Base-by-base conservation (phyloP, 2,329 filamentous ascomycete species). In the Malbranchea zuffiana region DNA sequence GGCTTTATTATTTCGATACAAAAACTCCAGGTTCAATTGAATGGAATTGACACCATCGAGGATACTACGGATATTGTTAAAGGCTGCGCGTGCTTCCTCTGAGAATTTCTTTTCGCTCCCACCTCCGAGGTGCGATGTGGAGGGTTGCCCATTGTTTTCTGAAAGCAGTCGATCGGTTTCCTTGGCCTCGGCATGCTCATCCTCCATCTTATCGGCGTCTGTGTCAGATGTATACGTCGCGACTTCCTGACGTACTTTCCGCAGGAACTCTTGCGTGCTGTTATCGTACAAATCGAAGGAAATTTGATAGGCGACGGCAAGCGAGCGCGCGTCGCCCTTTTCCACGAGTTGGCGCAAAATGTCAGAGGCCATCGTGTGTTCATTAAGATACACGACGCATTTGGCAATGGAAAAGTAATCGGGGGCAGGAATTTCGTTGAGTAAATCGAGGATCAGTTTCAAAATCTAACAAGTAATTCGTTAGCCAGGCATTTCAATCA, bases 281-380 rank as follows among this genome's bases (percentile, higher is more conserved):
- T 98, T 98, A 63, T 98, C 90, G 61, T 95, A 96, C 4, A 98
- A 71, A 53, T 98, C 90, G 53, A 98, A 98, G 1, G 88, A 90
- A 40, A 98, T 93, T 58, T 98, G 90, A 59, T 96, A 98, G 12
- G 90, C 90, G 33, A 84, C 80, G 13, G 87, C 82, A 11, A 84
- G 74, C 0, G 85, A 86, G 42, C 77, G 77, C 34, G 77, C 71
- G 48, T 93, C 83, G 4, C 78, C 83, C 46, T 82, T 82, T 43
- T 81, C 72, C 6, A 96, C 79, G 15, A 98, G 72, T 48, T 84
- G 79, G 35, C 74, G 74, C 27, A 98, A 74, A 62, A 98, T 87
- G 44, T 75, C 75, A 6, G 86, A 87, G 0, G 90, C 90, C 68
- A 95, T 81, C 32, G 83, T 80, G 53, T 95, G 81, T 48, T 93